Base-by-base conservation (phyloP, 2,329 filamentous ascomycete genomes). In the Microcyclospora pomicola region DNA sequence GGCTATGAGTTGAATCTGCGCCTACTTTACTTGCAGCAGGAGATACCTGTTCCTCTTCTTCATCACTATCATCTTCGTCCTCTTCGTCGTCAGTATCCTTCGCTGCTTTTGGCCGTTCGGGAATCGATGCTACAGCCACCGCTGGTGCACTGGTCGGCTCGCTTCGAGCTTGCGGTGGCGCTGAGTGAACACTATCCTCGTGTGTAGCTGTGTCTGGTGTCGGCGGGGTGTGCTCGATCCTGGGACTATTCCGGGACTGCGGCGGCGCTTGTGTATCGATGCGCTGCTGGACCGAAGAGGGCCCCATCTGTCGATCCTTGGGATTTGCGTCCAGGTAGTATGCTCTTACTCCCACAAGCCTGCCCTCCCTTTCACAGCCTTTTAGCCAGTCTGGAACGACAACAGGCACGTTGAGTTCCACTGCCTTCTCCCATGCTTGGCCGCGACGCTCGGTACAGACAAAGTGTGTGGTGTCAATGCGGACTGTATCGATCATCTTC, bases 401-500 rank as follows among this genome's bases (percentile, higher is more conserved):
- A 9, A 98, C 85, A 6, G 91, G 91, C 38, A 98, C 93, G 60
- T 96, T 98, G 75, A 87, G 92, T 66, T 96, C 88, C 24, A 88
- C 80, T 1, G 91, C 91, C 67, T 91, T 92, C 64, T 98, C 91
- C 91, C 91, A 98, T 10, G 80, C 73, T 36, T 82, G 72, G 27
- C 91, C 91, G 39, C 87, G 71, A 24, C 87, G 87, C 59, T 98
- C 91, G 9, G 85, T 93, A 46, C 88, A 96, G 42, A 98, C 85
- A 59, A 98, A 98, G 63, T 98, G 91, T 12, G 91, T 98, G 1
- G 91, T 98, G 59, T 98, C 91, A 55, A 98, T 96, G 52, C 88
- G 75, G 36, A 96, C 86, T 10, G 74, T 74, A 50, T 95, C 88
- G 40, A 85, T 82, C 46, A 96, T 69, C 68, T 91, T 94, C 43